Percentiles rank a stretch among this genome's conserved stretches.
Evolutionary conservation across 164 flowering plant species (phyloP).

Genomic region (Kingdonia uniflora): DNA sequence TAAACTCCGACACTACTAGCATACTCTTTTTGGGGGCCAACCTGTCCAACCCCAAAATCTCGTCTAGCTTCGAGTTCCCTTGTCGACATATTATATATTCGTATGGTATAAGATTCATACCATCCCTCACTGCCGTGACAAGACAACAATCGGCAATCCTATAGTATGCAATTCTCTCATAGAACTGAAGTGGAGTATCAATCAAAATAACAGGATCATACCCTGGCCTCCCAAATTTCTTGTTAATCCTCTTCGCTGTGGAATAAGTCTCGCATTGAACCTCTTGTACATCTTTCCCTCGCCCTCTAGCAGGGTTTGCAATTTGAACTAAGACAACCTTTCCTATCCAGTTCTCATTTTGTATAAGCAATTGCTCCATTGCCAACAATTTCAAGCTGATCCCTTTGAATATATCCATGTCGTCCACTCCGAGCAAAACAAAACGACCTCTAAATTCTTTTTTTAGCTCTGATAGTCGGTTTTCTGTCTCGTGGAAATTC

Average conservation of each 20-base stretch:
- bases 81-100: constrained; percentile 45
- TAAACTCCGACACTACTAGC: constrained; percentile 55
- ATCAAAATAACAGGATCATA: constrained; percentile 44
- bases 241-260: constrained; percentile 37
- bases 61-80: constrained; percentile 37
- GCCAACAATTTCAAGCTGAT: constrained; percentile 55
- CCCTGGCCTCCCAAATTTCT: constrained; percentile 30
- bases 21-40: constrained; percentile 44
- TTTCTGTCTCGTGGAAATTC: constrained; percentile 40
- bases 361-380: constrained; percentile 43
- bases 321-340: constrained; percentile 51
- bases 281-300: constrained; percentile 53
- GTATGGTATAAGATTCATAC: constrained; percentile 60
- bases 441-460: constrained; percentile 26
- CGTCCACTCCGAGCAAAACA: constrained; percentile 57
- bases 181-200: constrained; percentile 40
- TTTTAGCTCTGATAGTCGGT: constrained; percentile 25
- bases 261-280: constrained; percentile 38
- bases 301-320: constrained; percentile 58
- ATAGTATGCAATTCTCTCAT: constrained; percentile 47
- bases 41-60: constrained; percentile 23
- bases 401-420: constrained; percentile 64
- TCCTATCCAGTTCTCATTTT: constrained; percentile 40
- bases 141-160: constrained; percentile 54
- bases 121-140: constrained; percentile 59